Base-by-base conservation (phyloP, 805 yeast genomes). In the Kodamaea kakaduensis region DNA sequence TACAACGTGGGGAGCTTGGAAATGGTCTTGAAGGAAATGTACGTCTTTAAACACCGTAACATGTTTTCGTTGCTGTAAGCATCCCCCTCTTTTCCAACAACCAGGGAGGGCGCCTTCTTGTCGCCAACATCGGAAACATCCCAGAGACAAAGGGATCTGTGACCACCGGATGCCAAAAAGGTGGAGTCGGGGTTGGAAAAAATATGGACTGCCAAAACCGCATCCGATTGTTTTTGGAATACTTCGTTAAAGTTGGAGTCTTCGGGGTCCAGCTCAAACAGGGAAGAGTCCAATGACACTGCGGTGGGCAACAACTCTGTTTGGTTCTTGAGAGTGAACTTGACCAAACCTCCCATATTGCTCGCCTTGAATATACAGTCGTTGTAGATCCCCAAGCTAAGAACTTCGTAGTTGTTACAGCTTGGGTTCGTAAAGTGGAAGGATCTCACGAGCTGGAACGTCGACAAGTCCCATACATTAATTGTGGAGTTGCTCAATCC, bases 381-480 rank as follows among this genome's bases (percentile, higher is more conserved):
- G 12, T 68, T 66, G 36, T 69, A 64, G 5, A 76, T 69, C 1
- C 80, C 74, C 22, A 86, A 48, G 2, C 90, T 72, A 23, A 80
- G 68, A 2, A 86, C 74, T 37, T 61, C 64, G 25, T 45, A 61
- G 45, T 47, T 69, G 14, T 58, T 46, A 17, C 16, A 17, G 9
- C 15, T 14, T 6, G 23, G 23, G 10, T 29, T 20, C 4, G 34
- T 20, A 33, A 60, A 59, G 20, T 51, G 56, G 43, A 67, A 69
- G 0, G 75, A 63, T 23, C 75, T 58, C 23, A 75, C 69, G 41
- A 80, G 60, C 54, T 90, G 97, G 36, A 72, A 71, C 0, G 97
- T 88, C 31, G 82, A 78, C 31, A 90, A 62, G 48, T 93, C 97
- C 87, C 96, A 84, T 5, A 86, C 78, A 38, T 81, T 78, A n/a